Percentiles rank a stretch among this genome's conserved stretches.
phyloP scores from a whole-genome alignment of 2,329 filamentous ascomycete species.

The Fusarium torreyae region DNA sequence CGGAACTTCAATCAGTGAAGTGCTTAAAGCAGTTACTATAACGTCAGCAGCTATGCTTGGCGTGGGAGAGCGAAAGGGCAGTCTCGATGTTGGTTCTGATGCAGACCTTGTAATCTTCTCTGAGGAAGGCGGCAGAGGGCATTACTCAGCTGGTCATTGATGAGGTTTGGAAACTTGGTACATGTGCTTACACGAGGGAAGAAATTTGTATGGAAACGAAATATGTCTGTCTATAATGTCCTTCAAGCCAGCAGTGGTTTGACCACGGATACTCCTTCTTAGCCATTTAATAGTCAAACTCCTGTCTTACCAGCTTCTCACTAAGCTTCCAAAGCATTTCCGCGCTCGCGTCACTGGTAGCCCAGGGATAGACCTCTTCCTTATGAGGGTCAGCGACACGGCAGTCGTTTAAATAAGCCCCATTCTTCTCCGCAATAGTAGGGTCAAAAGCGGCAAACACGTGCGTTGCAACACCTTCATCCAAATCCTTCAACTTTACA shows the following conservation, averaged over 20 bases:
- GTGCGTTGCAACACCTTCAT: too few relatives aligned
- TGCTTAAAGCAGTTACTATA: slow-evolving; percentile 79
- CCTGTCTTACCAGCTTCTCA: too few relatives aligned
- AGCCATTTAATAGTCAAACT: too few relatives aligned
- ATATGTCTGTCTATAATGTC: slow-evolving; percentile 51
- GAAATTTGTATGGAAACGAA: not conserved
- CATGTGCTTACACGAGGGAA: slow-evolving; percentile 56
- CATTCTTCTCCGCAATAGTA: too few relatives aligned
- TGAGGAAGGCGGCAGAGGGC: slow-evolving; percentile 48
- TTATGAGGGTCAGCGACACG: too few relatives aligned
- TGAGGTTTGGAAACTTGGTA: slow-evolving; percentile 85
- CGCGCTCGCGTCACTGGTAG: too few relatives aligned
- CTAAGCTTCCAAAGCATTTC: too few relatives aligned
- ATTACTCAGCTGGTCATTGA: slow-evolving; percentile 69
- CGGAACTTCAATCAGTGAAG: slow-evolving; percentile 75
- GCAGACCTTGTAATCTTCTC: slow-evolving; percentile 79
- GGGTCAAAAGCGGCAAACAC: too few relatives aligned
- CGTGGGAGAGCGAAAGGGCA: slow-evolving; percentile 76
- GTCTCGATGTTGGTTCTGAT: slow-evolving; percentile 72
- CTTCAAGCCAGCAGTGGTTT: slow-evolving; percentile 52
- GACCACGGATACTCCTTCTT: slow-evolving; percentile 46
- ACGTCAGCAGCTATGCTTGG: slow-evolving; percentile 85
- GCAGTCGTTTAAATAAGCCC: too few relatives aligned
- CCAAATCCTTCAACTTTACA: too few relatives aligned
- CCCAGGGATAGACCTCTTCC: too few relatives aligned